A percentile compares a stretch with the other conserved stretches of the same genome.
phyloP scores from a whole-genome alignment of 1,139 yeast species.

The Suhomyces maxii region DNA sequence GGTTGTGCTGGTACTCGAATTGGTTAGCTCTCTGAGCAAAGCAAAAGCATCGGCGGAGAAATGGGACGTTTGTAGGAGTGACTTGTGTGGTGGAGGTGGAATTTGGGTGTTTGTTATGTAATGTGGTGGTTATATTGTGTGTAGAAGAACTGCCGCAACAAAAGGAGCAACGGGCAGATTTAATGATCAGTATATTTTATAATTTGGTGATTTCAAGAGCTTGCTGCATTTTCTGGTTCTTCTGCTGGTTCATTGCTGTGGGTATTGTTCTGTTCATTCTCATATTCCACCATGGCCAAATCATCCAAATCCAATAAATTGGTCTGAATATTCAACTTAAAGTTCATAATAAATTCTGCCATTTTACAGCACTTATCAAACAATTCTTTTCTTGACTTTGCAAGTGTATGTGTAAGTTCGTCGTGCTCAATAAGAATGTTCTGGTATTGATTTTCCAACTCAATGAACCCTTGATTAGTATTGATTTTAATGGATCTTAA shows the following conservation, averaged over 20 bases:
- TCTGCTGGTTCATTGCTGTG: background rate
- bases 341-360: conserved; percentile 59
- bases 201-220: background rate
- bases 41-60: too few species aligned
- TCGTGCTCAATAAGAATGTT: conserved; percentile 57
- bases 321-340: conserved; percentile 65
- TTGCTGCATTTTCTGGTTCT: background rate
- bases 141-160: too few species aligned
- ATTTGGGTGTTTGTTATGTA: too few species aligned
- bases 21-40: too few species aligned
- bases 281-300: conserved; percentile 39
- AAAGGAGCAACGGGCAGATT: too few species aligned
- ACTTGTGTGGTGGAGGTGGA: too few species aligned
- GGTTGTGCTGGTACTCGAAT: background rate
- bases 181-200: background rate
- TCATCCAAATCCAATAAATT: conserved; percentile 57
- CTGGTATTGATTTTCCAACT: conserved; percentile 58
- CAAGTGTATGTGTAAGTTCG: conserved; percentile 48
- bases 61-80: too few species aligned
- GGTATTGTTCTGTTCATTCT: conserved; percentile 20
- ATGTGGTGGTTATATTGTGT: too few species aligned
- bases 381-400: conserved; percentile 48
- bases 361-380: conserved; percentile 56
- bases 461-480: conserved; percentile 54
- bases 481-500: conserved; percentile 53